Evolutionary conservation across 495 filamentous ascomycete species (phyloP), one percentile per base, ranked within the genome.

Genomic region (Letharia lupina): DNA sequence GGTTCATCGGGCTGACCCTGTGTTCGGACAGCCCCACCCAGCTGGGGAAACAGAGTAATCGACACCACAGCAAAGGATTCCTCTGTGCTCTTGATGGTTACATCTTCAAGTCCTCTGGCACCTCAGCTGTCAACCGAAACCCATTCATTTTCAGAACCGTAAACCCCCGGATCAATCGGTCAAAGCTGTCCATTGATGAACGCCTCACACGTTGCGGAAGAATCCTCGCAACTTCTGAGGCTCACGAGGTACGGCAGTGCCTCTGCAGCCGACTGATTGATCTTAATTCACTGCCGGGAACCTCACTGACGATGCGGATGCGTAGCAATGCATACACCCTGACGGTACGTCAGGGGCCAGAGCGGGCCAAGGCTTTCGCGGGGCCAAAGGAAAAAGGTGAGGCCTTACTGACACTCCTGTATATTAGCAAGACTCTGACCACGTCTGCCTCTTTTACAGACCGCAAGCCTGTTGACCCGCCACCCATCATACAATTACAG

Each of bases 391-490:
- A 86, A 66, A 87, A 87, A 74, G 78, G 80, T 82, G 70, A 39
- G 56, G 3, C 28, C 31, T 48, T 48, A 15, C 54, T 37, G 33
- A 37, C 20, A 39, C 44, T 40, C 28, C 42, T 62, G 23, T 28
- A 13, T 35, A 35, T 39, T 11, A 20, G n/a, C 35, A n/a, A 58
- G 13, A 42, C 16, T 50, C 63, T 52, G 61, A 52, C n/a, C 35
- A 41, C 28, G 10, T 37, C 28, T 60, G 56, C 60, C 47, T 40
- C 45, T 6, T 44, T 39, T 60, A 39, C 77, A 96, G 94, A 91
- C 70, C 88, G 94, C 69, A 96, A 96, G 76, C 91, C 94, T 4
- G 87, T 98, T 72, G 94, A 98, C 73, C 94, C 94, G 58, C 94
- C 93, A 35, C 94, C 94, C 62, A 91, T 97, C 72, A 82, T 97